Base-by-base conservation (phyloP, 192 early-diverging fungal genomes). In the Coemansia sp. region DNA sequence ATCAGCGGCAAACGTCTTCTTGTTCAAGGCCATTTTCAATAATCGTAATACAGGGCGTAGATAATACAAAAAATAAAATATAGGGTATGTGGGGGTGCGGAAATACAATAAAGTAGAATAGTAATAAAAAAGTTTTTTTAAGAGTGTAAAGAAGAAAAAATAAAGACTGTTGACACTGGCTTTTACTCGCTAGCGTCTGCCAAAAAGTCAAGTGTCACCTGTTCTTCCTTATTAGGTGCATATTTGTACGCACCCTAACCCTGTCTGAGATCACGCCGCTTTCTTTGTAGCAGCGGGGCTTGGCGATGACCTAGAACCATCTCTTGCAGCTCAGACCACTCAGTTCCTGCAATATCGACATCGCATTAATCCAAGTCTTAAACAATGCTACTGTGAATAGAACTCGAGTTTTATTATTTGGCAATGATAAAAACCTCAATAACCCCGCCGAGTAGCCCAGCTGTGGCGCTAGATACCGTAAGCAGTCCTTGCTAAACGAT, bases 1-100 rank as follows among this genome's bases (percentile, higher is more conserved):
- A 24, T 68, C 70, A 12, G 68, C 77, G 10, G 69, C 72, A 47
- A 51, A 67, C 13, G 36, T 57, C 55, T 41, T 66, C 55, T 63
- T 73, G 22, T 24, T 42, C 10, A 66, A 5, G 6, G 55, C 49
- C 70, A 71, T 71, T 40, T 6, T 61, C 27, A 40, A 54, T 51
- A 55, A 33, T 55, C 52, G 33, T 72, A 54, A 59, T 55, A 67
- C 40, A 40, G n/a, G 27, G 6, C 49, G 49, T 51, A 20, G 24
- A 49, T 22, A 51, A 51, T 51, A 51, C 49, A 51, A 22, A 22
- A 24, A 51, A 10, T 24, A 51, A 8, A 51, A 2, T 0, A 20
- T 51, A 10, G 20, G 9, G 49, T 51, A 13, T 3, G 42, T 43
- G 42, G 13, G 43, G 11, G 43, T 46, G 43, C n/a, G 27, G 27